Evolutionary conservation across 768 basidiomycete genomes (phyloP).

Genomic region (Polyporus arcularius): DNA sequence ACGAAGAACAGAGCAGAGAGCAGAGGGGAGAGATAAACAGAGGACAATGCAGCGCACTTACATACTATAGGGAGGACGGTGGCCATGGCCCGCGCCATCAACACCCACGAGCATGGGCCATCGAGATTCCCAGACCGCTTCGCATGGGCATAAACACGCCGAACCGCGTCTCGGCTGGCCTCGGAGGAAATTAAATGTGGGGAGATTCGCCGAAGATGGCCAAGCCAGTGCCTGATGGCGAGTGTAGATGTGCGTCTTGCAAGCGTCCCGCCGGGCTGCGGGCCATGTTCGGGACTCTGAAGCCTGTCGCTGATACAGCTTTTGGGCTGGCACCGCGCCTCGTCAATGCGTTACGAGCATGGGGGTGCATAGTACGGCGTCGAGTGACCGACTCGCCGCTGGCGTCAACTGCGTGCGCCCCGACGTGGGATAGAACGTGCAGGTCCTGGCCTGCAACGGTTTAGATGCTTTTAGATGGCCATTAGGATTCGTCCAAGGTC

Average conservation of each 20-base stretch:
- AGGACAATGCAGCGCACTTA: neutral
- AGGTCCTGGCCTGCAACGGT: neutral
- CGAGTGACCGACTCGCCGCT: neutral
- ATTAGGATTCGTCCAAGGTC: neutral
- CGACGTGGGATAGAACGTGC: neutral
- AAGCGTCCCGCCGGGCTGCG: too few relatives aligned
- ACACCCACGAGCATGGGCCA: neutral
- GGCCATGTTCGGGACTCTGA: too few relatives aligned
- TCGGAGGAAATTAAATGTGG: neutral
- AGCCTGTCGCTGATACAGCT: too few relatives aligned
- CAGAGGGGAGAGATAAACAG: neutral
- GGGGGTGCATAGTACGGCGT: neutral
- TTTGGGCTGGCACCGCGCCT: neutral
- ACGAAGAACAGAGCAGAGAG: neutral
- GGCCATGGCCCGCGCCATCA: neutral
- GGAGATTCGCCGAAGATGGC: neutral
- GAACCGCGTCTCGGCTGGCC: neutral
- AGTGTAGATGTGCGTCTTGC: neutral
- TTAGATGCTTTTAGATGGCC: neutral
- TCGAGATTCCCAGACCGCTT: neutral
- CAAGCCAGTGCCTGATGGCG: neutral
- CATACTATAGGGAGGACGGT: neutral
- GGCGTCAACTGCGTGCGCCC: neutral
- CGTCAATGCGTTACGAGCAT: neutral
- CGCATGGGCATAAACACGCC: neutral